These are phyloP conservation scores for Aspergillus brunneoviolaceus DNA, from an alignment of 2,329 filamentous ascomycete species.

Conservation along the genomic window DNA sequence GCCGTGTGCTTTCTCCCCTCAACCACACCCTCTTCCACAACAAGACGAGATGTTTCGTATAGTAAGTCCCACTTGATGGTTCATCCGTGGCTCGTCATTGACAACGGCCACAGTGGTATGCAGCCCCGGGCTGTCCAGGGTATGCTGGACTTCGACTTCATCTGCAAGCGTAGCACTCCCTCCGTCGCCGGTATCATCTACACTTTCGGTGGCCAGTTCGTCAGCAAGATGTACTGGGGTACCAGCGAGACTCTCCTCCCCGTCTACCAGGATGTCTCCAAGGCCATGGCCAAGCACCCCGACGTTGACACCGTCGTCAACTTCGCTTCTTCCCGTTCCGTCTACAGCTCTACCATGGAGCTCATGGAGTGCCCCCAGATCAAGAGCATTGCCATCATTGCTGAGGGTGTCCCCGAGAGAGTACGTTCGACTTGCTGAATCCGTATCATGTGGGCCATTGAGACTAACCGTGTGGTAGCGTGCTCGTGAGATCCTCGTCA, in stretches of 20 bases:
- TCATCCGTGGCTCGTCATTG: constrained; percentile 6
- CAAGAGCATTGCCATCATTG: constrained; percentile 98
- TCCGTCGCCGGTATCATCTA: constrained; percentile 99
- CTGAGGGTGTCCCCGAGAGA: constrained; percentile 97
- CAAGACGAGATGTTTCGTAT: constrained; percentile 99
- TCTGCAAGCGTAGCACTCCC: constrained; percentile 96
- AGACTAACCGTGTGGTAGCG: constrained; percentile 56
- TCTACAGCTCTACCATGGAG: constrained; percentile 98
- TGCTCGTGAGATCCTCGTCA: constrained; percentile 95
- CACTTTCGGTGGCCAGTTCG: constrained; percentile 99
- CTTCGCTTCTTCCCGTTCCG: constrained; percentile 97
- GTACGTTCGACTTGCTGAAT: constrained; percentile 51
- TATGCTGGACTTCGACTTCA: constrained; percentile 99
- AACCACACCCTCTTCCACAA: constrained; percentile 94
- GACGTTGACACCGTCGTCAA: constrained; percentile 99
- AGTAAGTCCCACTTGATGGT: constrained; percentile 55
- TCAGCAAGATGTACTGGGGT: constrained; percentile 99
- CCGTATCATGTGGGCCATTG: neutral
- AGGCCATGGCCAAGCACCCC: constrained; percentile 93
- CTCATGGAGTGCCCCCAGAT: constrained; percentile 96
- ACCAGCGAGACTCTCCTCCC: constrained; percentile 98
- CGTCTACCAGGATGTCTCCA: constrained; percentile 91
- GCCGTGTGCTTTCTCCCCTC: constrained; percentile 85
- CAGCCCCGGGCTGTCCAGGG: constrained; percentile 90
- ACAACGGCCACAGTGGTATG: constrained; percentile 63